Conservation (phyloP, 768 basidiomycete genomes). For the Lactifluus subvellereus region DNA sequence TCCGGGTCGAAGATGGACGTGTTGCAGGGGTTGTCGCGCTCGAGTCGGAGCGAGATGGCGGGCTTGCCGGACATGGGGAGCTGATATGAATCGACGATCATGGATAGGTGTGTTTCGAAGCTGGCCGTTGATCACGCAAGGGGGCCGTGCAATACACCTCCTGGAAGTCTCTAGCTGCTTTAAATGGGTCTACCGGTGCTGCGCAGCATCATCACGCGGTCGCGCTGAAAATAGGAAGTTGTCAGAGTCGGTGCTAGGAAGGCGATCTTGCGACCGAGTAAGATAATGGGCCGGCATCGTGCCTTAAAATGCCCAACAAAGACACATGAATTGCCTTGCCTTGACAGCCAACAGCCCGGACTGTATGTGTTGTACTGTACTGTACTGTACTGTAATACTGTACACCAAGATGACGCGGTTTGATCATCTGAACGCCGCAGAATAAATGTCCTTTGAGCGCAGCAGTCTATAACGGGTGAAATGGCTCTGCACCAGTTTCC, state of each 20-base stretch:
- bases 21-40: slow-evolving; percentile 24
- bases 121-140: too few species aligned
- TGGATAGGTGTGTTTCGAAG: background rate
- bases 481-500: too few species aligned
- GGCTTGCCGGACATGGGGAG: background rate
- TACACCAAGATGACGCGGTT: too few species aligned
- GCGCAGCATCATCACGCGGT: background rate
- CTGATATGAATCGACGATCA: background rate
- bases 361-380: background rate
- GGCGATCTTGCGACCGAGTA: background rate
- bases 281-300: background rate
- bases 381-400: too few species aligned
- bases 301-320: background rate
- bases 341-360: background rate
- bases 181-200: background rate
- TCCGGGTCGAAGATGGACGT: slow-evolving; percentile 19
- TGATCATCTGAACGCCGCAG: too few species aligned
- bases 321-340: background rate
- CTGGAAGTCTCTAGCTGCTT: background rate
- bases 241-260: background rate
- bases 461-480: too few species aligned
- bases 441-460: too few species aligned
- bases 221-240: background rate
- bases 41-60: slow-evolving; percentile 3
- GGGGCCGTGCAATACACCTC: background rate